Evolutionary conservation across 2,329 filamentous ascomycete species (phyloP).

Genomic region (Monascus ruber): DNA sequence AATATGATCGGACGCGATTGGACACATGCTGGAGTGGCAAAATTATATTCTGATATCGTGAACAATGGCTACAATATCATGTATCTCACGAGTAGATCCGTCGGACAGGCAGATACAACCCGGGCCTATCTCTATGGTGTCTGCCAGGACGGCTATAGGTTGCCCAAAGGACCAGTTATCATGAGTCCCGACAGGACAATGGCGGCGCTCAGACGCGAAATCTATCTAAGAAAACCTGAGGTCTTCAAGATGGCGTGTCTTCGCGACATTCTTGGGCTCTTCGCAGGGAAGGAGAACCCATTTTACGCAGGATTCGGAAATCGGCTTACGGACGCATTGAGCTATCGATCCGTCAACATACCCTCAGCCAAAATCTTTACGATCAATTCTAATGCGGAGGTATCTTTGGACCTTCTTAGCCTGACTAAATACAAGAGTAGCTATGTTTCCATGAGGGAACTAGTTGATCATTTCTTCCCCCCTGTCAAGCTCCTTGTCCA

Average conservation of each 20-base stretch:
- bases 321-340: conserved; percentile 87
- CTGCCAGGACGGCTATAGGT: conserved; percentile 69
- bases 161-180: conserved; percentile 87
- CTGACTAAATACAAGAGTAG: conserved; percentile 93
- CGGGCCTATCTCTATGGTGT: conserved; percentile 83
- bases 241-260: conserved; percentile 99
- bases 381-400: conserved; percentile 95
- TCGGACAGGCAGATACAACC: conserved; percentile 86
- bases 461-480: conserved; percentile 97
- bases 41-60: conserved; percentile 90
- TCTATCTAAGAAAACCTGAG: conserved; percentile 92
- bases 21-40: conserved; percentile 94
- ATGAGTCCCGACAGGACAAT: conserved; percentile 91
- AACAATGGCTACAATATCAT: conserved; percentile 98
- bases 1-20: conserved; percentile 97
- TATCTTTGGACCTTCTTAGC: conserved; percentile 77
- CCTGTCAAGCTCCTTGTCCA: conserved; percentile 78
- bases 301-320: conserved; percentile 98
- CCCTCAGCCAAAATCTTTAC: conserved; percentile 92
- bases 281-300: conserved; percentile 62
- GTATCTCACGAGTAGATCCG: conserved; percentile 88
- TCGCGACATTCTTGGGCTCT: conserved; percentile 83
- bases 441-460: conserved; percentile 92
- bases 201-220: conserved; percentile 78
- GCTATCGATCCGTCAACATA: conserved; percentile 91